Base-by-base conservation (phyloP, 192 early-diverging fungal genomes). In the Bifiguratus adelaidae region DNA sequence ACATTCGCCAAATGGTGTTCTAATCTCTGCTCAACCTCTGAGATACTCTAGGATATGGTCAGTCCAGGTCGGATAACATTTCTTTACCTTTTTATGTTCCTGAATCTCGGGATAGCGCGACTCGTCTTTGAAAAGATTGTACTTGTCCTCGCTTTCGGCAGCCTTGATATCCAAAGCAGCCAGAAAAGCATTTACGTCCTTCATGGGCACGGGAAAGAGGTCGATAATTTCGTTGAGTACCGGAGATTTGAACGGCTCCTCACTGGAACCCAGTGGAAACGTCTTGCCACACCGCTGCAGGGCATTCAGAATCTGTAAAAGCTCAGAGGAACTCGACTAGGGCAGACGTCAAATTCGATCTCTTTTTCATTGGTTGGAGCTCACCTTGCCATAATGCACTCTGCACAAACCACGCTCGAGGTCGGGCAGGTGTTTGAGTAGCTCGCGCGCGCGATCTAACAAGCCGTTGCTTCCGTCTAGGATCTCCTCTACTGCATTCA, bases 341-440 rank as follows among this genome's bases (percentile, higher is more conserved):
- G 16, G 13, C 35, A 37, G 44, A 0, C 46, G 33, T 38, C 2
- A 7, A 35, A 29, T 25, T 6, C 2, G 23, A 2, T 18, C 29
- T 33, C 12, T 24, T 12, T 52, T 16, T 20, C n/a, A 7, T 22
- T 28, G 18, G 16, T 37, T 11, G 20, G 30, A 30, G 9, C 32
- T 44, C 51, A 76, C 68, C 22, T 76, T 68, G 4, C 65, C 70
- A 52, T 81, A 84, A 35, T 80, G 76, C 12, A 85, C 80, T 2
- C 83, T 70, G 11, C 72, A 74, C 9, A 85, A 47, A 3, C 71
- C 69, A 35, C 71, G 74, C 52, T 88, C 85, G 6, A 85, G 44
- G 48, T 88, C 85, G 37, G 68, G 69, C 2, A 83, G 44, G 2
- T 60, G 61, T 18, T 67, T 68, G n/a, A 81, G 48, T 8, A 68